Evolutionary conservation across 495 filamentous ascomycete species (phyloP).

Genomic region (Penicillium daleae): DNA sequence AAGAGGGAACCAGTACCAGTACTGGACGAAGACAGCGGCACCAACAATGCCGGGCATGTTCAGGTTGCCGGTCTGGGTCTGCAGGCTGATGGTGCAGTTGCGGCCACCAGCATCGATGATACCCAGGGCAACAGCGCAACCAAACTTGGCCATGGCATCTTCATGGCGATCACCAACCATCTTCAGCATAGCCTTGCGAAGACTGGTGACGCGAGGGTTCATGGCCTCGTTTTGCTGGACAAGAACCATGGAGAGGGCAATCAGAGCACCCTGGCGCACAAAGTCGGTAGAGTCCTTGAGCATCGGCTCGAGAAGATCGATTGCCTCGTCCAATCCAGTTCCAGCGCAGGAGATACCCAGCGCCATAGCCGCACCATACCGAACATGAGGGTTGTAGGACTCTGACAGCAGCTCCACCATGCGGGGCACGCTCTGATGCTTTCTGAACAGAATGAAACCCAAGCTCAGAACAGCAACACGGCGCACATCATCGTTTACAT

Average conservation of each 20-base stretch:
- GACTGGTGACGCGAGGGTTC: slow-evolving; percentile 84
- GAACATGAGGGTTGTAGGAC: slow-evolving; percentile 98
- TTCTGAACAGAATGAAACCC: slow-evolving; percentile 98
- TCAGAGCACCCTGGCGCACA: slow-evolving; percentile 95
- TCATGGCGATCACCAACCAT: slow-evolving; percentile 94
- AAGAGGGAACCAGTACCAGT: slow-evolving; percentile 99
- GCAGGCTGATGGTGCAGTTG: slow-evolving; percentile 96
- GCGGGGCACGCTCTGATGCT: slow-evolving; percentile 93
- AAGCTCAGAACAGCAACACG: slow-evolving; percentile 97
- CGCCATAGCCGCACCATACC: slow-evolving; percentile 98
- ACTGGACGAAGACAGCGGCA: slow-evolving; percentile 97
- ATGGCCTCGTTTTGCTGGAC: slow-evolving; percentile 96
- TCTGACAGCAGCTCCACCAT: slow-evolving; percentile 99
- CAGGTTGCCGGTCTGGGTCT: slow-evolving; percentile 96
- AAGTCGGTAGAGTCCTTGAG: slow-evolving; percentile 99
- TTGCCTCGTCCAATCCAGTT: slow-evolving; percentile 94
- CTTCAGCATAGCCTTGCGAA: slow-evolving; percentile 85
- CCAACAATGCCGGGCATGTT: slow-evolving; percentile 98
- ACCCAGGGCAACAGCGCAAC: slow-evolving; percentile 88
- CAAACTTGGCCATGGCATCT: slow-evolving; percentile 99
- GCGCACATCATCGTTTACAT: slow-evolving; percentile 97
- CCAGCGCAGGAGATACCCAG: slow-evolving; percentile 97
- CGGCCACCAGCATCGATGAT: slow-evolving; percentile 98
- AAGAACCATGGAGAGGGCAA: slow-evolving; percentile 94
- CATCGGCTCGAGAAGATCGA: slow-evolving; percentile 97